Conservation (phyloP, 345 rosid species). For the Lepidium sativum region DNA sequence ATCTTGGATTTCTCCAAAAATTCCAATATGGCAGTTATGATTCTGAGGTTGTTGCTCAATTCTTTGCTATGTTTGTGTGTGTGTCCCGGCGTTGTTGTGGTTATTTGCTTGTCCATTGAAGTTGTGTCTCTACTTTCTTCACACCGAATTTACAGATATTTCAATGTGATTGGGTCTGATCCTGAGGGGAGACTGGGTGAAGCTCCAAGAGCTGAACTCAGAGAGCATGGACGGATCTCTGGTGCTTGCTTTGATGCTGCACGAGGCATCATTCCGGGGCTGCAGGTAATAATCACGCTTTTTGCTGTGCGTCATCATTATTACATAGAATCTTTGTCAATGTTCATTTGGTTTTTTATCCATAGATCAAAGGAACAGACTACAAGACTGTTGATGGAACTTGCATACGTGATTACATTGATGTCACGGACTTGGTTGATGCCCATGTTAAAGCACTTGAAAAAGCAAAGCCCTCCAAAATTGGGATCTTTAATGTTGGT, state of each 20-base stretch:
- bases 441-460: conserved; percentile 60
- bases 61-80: background rate
- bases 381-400: conserved; percentile 52
- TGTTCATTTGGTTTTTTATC: background rate
- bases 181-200: conserved; percentile 59
- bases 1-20: conserved; percentile 47
- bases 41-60: conserved; percentile 36
- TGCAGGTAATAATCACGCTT: conserved; percentile 27
- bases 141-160: conserved; percentile 30
- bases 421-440: conserved; percentile 52
- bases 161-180: conserved; percentile 60
- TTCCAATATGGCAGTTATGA: conserved; percentile 52
- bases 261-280: conserved; percentile 40
- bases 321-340: background rate
- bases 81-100: background rate
- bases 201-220: conserved; percentile 51
- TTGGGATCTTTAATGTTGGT: conserved; percentile 55
- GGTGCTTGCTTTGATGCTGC: conserved; percentile 69
- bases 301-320: background rate
- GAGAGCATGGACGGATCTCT: conserved; percentile 51
- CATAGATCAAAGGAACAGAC: conserved; percentile 54
- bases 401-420: conserved; percentile 48
- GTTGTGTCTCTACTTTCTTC: background rate
- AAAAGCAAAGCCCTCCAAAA: conserved; percentile 38
- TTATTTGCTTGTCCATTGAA: background rate